phyloP scores from a whole-genome alignment of 495 filamentous ascomycete species.

The Trichoderma gamsii region DNA sequence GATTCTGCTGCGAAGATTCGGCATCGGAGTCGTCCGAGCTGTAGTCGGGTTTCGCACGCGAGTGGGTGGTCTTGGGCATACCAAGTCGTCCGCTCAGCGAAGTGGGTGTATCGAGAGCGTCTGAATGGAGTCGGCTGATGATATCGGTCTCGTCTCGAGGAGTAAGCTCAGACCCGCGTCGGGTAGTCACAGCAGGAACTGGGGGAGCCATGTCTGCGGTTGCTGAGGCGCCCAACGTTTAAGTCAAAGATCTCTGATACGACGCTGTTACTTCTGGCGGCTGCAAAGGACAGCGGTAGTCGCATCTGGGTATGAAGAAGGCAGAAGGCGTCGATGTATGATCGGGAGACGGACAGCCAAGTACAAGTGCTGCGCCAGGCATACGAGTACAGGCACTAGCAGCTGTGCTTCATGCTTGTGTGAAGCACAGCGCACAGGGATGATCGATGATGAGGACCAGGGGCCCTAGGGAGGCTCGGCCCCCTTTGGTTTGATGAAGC shows the following conservation, averaged over 20 bases:
- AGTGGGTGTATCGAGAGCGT: not conserved
- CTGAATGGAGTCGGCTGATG: conserved; percentile 8
- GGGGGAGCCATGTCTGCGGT: not conserved
- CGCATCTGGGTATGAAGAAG: not conserved
- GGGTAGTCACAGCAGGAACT: not conserved
- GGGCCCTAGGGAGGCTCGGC: conserved; percentile 9
- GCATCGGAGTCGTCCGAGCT: conserved; percentile 5
- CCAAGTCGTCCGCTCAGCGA: not conserved
- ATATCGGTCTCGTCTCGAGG: conserved; percentile 2
- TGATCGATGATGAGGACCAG: not conserved
- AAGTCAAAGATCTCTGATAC: not conserved
- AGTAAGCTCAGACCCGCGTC: conserved; percentile 4
- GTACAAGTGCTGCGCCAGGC: not conserved
- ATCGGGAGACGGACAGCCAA: not conserved
- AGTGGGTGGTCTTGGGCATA: not conserved
- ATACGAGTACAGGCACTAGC: conserved; percentile 4
- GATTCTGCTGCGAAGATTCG: conserved; percentile 6
- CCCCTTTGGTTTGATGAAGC: conserved; percentile 14
- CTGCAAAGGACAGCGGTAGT: not conserved
- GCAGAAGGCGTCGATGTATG: not conserved
- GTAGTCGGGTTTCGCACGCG: conserved; percentile 4
- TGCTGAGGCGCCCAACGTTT: not conserved
- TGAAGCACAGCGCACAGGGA: conserved; percentile 9
- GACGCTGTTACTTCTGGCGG: not conserved
- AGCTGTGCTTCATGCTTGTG: not conserved